Conservation (phyloP, 2,329 filamentous ascomycete genomes). For the Didymella sp. region DNA sequence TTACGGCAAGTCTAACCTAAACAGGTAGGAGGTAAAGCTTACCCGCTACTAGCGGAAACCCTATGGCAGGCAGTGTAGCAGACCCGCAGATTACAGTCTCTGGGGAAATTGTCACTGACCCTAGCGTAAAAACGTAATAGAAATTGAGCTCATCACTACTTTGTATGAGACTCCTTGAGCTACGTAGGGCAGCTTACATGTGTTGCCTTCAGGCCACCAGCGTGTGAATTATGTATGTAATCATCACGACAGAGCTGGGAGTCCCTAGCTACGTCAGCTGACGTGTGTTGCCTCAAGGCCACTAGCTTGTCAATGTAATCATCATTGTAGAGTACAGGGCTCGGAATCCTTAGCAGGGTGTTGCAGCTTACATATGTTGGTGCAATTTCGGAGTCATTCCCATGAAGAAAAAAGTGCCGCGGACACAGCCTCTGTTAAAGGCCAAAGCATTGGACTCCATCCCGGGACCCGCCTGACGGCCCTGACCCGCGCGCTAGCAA, state of each 20-base stretch:
- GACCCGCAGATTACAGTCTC: too few relatives aligned
- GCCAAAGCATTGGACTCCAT: background rate
- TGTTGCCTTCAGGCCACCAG: background rate
- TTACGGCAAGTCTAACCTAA: too few relatives aligned
- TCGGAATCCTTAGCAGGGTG: background rate
- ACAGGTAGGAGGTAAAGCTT: too few relatives aligned
- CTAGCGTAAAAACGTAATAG: too few relatives aligned
- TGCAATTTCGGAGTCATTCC: slow-evolving; percentile 1
- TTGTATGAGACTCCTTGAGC: background rate
- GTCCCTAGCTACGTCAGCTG: background rate
- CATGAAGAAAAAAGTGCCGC: slow-evolving; percentile 1
- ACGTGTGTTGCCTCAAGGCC: slow-evolving; percentile 1
- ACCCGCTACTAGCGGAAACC: too few relatives aligned
- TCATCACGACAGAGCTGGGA: background rate
- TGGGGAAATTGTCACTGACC: too few relatives aligned
- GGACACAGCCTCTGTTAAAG: background rate
- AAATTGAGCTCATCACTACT: too few relatives aligned
- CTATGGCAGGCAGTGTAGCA: too few relatives aligned
- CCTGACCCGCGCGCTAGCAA: background rate
- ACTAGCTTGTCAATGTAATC: background rate
- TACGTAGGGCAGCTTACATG: slow-evolving; percentile 1
- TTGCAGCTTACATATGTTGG: slow-evolving; percentile 1
- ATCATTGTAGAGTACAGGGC: background rate
- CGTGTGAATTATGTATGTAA: background rate
- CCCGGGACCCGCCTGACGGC: background rate